Evolutionary conservation across 2,329 filamentous ascomycete species (phyloP).

Genomic region (Alternaria sp.): DNA sequence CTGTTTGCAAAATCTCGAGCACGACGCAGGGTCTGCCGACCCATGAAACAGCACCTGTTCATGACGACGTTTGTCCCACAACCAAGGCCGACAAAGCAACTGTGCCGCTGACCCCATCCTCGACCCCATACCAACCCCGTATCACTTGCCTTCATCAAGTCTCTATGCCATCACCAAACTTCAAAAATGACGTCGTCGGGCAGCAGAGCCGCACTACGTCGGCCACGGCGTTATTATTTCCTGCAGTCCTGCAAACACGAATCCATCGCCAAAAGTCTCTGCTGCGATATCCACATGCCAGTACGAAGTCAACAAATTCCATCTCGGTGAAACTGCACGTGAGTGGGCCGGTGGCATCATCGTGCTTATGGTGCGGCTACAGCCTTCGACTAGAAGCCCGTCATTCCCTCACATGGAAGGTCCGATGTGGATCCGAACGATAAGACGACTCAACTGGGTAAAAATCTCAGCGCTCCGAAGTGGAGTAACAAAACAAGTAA

Average conservation of each 20-base stretch:
- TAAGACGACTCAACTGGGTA: not conserved
- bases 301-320: not conserved
- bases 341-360: constrained; percentile 10
- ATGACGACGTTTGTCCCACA: constrained; percentile 2
- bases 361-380: constrained; percentile 5
- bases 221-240: not conserved
- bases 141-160: not conserved
- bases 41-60: not conserved
- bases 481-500: not conserved
- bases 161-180: not conserved
- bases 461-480: constrained; percentile 5
- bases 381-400: constrained; percentile 4
- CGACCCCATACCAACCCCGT: not conserved
- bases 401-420: not conserved
- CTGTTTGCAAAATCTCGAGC: not conserved
- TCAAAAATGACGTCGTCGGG: constrained; percentile 5
- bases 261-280: constrained; percentile 7
- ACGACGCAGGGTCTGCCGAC: constrained; percentile 5
- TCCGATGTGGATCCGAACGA: not conserved
- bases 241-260: not conserved
- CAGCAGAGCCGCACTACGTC: not conserved
- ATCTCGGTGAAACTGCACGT: constrained; percentile 2
- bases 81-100: constrained; percentile 2
- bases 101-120: constrained; percentile 3
- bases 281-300: constrained; percentile 1